phyloP scores from a whole-genome alignment of 1,284 basidiomycete genomes.

The Tilletia caries region DNA sequence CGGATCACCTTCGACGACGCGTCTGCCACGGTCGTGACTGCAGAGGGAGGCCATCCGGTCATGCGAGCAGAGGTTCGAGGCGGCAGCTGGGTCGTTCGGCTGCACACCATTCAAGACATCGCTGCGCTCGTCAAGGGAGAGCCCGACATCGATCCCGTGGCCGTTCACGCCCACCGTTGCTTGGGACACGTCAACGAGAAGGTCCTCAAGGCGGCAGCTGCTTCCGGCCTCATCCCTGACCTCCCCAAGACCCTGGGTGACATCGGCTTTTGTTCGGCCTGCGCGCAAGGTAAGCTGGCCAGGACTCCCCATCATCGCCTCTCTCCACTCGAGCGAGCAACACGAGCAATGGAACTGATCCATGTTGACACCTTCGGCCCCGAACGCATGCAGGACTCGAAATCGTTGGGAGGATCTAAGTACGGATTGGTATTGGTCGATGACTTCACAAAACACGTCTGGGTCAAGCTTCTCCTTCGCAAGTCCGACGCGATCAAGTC shows the following conservation, averaged over 20 bases:
- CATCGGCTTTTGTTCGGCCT: background rate
- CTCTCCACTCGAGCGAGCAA: background rate
- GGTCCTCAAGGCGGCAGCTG: background rate
- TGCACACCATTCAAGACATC: background rate
- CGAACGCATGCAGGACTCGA: background rate
- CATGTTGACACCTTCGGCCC: slow-evolving; percentile 4
- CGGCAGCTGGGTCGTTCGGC: background rate
- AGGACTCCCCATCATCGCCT: background rate
- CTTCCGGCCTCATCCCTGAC: background rate
- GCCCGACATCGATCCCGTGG: background rate
- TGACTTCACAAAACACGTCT: background rate
- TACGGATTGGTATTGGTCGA: background rate
- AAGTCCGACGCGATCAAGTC: background rate
- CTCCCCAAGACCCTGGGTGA: background rate
- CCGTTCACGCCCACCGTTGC: background rate
- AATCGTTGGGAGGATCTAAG: background rate
- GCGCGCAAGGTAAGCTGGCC: slow-evolving; percentile 5
- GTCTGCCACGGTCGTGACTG: background rate
- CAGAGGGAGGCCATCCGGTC: background rate
- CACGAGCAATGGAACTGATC: slow-evolving; percentile 8
- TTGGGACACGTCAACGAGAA: background rate
- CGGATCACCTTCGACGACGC: background rate
- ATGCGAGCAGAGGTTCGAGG: background rate
- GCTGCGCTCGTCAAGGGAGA: background rate
- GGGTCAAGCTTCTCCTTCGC: background rate